Evolutionary conservation across 2,329 filamentous ascomycete species (phyloP), one percentile per base, ranked within the genome.

Genomic region (Scedosporium boydii): DNA sequence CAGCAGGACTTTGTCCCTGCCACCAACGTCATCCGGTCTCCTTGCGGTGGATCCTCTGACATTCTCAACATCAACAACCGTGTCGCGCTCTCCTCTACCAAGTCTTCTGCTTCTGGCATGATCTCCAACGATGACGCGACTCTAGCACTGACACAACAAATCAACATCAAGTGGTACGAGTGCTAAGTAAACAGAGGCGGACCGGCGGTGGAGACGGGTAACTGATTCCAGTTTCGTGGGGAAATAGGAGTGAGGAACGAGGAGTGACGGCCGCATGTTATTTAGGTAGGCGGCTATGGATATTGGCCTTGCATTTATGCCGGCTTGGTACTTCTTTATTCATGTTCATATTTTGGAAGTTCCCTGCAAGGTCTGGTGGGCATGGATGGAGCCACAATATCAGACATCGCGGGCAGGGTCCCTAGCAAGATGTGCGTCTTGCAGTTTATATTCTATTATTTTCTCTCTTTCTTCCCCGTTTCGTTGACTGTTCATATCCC

Each of bases 21-120:
- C 10, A 67, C 71, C 5, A 69, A 70, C 12, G 60, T 72, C 62
- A 70, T 74, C 65, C 71, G 71, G 69, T 71, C 71, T 27, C 71
- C 71, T 3, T 74, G 72, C 65, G 71, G 71, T 27, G 59, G 59
- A 12, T 68, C 69, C 51, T 69, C 64, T n/a, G 70, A 69, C 23
- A 70, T 72, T 41, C 70, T 73, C 67, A 79, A 79, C 70, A 71
- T 79, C 69, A 79, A 78, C 71, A 79, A 78, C 73, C 75, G 77
- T 65, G 76, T 79, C 60, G 72, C 74, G 18, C 70, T 79, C 57
- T 74, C 72, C 61, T 73, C 71, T 68, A 70, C 68, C 63, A 74
- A 76, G 69, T 44, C 65, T 56, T 69, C 66, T 21, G 76, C 76
- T 63, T 69, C 63, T 6, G 77, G 77, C 63, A 69, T 74, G 67